Evolutionary conservation across 306 rosid genomes (phyloP), one percentile per base, ranked within the genome.

Genomic region (Crataegus laevigata): DNA sequence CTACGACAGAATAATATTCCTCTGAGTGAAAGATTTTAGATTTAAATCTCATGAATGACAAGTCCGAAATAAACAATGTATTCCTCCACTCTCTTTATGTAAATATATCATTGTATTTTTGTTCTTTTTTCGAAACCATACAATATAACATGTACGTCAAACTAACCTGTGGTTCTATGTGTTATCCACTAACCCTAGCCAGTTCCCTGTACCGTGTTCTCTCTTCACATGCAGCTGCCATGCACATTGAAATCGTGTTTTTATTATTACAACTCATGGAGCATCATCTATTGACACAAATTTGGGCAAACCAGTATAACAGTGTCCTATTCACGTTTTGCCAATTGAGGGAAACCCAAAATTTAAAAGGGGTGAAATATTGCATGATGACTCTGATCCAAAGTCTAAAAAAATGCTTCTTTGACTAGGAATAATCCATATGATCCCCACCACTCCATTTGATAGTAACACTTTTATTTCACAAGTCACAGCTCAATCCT

Each of bases 181-280:
- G 76, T 58, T 72, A 21, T 42, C 26, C 66, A 24, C 36, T 26
- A 5, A 6, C 34, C 36, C 36, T 17, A 60, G 11, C 58, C 7
- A 51, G 62, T 71, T 57, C 66, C 66, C 52, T 72, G 11, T 24
- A 36, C 54, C 8, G 22, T 29, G 17, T 62, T 29, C 67, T 28
- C 22, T 14, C n/a, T 62, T 29, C 77, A 60, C 77, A 26, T 73
- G 69, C 59, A 24, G 66, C 38, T 50, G n/a, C 66, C 51, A 61
- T 73, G 58, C 58, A 34, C 66, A 64, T 75, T 75, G 25, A 22
- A 75, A n/a, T 51, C 22, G 68, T 63, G 32, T 63, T 63, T 60
- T 26, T 60, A 10, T n/a, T 57, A 60, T 71, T 17, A 52, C 65
- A 66, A 76, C 86, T 68, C 87, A 78, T 62, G 90, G 79, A 40